Evolutionary conservation across 148 eudicot genomes (phyloP).

Genomic region (Cornus controversa): DNA sequence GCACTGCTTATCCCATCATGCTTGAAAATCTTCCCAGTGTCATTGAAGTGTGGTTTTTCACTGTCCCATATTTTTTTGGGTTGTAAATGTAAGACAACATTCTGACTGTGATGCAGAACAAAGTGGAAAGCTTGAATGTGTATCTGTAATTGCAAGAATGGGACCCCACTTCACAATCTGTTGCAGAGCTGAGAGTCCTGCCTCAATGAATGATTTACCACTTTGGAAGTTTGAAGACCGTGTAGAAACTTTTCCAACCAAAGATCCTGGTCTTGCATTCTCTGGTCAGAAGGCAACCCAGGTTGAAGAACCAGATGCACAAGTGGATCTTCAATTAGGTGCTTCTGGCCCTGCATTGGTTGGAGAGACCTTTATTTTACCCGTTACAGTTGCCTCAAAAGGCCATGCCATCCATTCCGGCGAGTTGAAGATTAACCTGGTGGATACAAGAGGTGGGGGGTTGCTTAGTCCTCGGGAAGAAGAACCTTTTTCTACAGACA

Average conservation of each 20-base stretch:
- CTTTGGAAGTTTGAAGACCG: conserved; percentile 94
- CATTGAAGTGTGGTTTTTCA: neutral
- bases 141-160: conserved; percentile 67
- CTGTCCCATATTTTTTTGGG: neutral
- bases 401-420: conserved; percentile 83
- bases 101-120: conserved; percentile 54
- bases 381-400: conserved; percentile 68
- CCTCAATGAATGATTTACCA: conserved; percentile 80
- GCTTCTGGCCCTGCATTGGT: conserved; percentile 83
- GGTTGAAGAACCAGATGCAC: conserved; percentile 94
- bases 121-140: conserved; percentile 97
- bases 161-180: conserved; percentile 78
- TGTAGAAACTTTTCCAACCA: conserved; percentile 71
- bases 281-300: conserved; percentile 88
- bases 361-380: conserved; percentile 82
- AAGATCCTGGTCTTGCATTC: conserved; percentile 82
- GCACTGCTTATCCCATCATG: neutral
- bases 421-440: conserved; percentile 88
- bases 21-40: neutral
- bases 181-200: conserved; percentile 96
- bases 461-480: conserved; percentile 90
- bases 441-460: conserved; percentile 93
- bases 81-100: neutral
- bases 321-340: conserved; percentile 66
- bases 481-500: conserved; percentile 57